phyloP scores from a whole-genome alignment of 805 yeast genomes.

The Candida easanensis region DNA sequence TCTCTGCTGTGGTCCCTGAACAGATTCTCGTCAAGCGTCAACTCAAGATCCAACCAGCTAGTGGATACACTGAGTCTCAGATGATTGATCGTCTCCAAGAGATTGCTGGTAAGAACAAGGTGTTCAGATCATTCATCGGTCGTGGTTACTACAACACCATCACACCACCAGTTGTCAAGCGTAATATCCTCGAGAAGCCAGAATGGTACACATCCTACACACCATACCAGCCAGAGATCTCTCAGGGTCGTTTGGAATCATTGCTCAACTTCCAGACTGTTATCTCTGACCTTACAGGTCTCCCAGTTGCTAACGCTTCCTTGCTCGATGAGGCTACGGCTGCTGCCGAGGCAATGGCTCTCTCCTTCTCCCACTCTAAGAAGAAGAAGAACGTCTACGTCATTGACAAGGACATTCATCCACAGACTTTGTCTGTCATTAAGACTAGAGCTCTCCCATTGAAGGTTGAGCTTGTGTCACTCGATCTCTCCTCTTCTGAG shows the following conservation, averaged over 20 bases:
- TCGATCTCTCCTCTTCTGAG: constrained; percentile 49
- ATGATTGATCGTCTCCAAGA: constrained; percentile 65
- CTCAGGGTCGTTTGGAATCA: constrained; percentile 93
- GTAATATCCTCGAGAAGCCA: constrained; percentile 89
- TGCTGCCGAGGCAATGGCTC: constrained; percentile 94
- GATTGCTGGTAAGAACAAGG: constrained; percentile 73
- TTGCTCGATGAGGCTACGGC: constrained; percentile 95
- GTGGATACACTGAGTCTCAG: constrained; percentile 80
- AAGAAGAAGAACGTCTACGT: constrained; percentile 68
- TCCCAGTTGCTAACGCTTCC: constrained; percentile 94
- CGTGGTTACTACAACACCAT: constrained; percentile 92
- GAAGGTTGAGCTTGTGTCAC: constrained; percentile 57
- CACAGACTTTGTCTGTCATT: constrained; percentile 82
- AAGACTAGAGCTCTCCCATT: constrained; percentile 75
- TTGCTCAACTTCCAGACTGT: constrained; percentile 92
- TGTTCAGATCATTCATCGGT: constrained; percentile 78
- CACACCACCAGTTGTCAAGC: constrained; percentile 87
- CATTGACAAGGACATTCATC: constrained; percentile 74
- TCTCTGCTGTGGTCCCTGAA: constrained; percentile 71
- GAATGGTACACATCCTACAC: constrained; percentile 99
- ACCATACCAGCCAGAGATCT: constrained; percentile 97
- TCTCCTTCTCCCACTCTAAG: constrained; percentile 64
- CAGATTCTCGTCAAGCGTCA: constrained; percentile 69
- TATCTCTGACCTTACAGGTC: constrained; percentile 84
- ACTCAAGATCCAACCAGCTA: constrained; percentile 59